A percentile compares a stretch with the other conserved stretches of the same genome.
Evolutionary conservation across 75 land plant genomes (phyloP).

Genomic region (Adiantum capillusveneris): DNA sequence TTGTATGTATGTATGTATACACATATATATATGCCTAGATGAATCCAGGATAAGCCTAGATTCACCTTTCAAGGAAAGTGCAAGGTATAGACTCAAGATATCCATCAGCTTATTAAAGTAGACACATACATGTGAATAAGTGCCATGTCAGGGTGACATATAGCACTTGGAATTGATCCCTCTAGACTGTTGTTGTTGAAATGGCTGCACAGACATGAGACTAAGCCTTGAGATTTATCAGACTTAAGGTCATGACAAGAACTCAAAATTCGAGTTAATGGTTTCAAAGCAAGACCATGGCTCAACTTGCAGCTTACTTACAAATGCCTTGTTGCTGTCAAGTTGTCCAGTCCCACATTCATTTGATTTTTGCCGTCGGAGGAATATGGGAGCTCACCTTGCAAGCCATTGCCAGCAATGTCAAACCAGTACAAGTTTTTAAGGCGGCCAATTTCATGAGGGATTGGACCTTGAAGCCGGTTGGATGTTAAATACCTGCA

Average conservation of each 20-base stretch:
- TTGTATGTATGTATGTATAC: too few relatives aligned
- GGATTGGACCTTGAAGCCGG: too few relatives aligned
- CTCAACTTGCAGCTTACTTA: constrained; percentile 20
- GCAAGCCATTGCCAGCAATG: constrained; percentile 46
- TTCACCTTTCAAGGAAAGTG: too few relatives aligned
- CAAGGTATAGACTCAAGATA: too few relatives aligned
- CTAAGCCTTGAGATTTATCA: too few relatives aligned
- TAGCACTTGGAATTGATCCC: constrained; percentile 40
- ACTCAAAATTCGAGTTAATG: background rate
- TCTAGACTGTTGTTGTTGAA: constrained; percentile 46
- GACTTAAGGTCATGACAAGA: too few relatives aligned
- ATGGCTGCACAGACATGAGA: too few relatives aligned
- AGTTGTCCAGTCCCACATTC: constrained; percentile 44
- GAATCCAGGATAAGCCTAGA: too few relatives aligned
- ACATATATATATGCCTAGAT: too few relatives aligned
- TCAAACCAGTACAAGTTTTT: constrained; percentile 60
- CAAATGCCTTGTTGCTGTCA: constrained; percentile 49
- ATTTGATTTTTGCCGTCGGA: constrained; percentile 2
- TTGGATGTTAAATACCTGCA: too few relatives aligned
- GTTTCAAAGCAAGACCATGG: background rate
- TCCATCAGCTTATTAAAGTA: too few relatives aligned
- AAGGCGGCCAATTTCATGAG: too few relatives aligned
- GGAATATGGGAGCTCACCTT: constrained; percentile 54
- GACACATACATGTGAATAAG: constrained; percentile 27
- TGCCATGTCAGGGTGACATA: constrained; percentile 36